Evolutionary conservation across 169 alveolate genomes (phyloP), one percentile per base, ranked within the genome.

Genomic region (Cryptosporidium muris): DNA sequence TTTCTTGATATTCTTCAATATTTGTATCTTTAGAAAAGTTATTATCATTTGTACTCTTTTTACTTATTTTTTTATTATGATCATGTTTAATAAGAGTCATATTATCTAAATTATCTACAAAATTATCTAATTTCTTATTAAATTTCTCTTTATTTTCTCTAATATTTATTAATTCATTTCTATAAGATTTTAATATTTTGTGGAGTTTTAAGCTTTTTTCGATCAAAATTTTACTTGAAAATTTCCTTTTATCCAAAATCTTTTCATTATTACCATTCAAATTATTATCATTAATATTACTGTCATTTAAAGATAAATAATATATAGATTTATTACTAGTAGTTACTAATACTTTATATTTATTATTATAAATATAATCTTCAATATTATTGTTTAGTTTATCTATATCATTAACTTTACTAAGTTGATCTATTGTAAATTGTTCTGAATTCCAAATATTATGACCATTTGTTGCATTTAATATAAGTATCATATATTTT

Each of bases 131-230:
- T 25, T 25, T 25, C 25, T 25, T 25, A 25, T 25, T 25, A 25
- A 25, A 25, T 25, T 0, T 25, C 25, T 25, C 25, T 0, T 25
- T 25, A 25, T 25, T 25, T 25, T 25, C 25, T 0, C 25, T 25
- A 16, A 45, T 64, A 47, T 64, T 64, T 4, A 64, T 64, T 14
- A 64, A 11, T n/a, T 64, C 80, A 42, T 34, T 64, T 43, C 80
- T 64, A 47, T 64, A 64, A 2, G 16, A 45, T 1, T 4, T 40
- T 6, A 64, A 43, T 8, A 64, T 2, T 43, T n/a, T 64, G 12
- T 64, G 80, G 6, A 64, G 8, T n/a, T 11, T 47, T 14, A 64
- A 45, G 11, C 42, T 64, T 64, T 3, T 40, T 37, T 43, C n/a
- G 14, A 43, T 64, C n/a, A 64, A 25, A 3, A 45, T 37, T 14